phyloP scores from a whole-genome alignment of 441 rosid species.

The Eruca vesicaria region DNA sequence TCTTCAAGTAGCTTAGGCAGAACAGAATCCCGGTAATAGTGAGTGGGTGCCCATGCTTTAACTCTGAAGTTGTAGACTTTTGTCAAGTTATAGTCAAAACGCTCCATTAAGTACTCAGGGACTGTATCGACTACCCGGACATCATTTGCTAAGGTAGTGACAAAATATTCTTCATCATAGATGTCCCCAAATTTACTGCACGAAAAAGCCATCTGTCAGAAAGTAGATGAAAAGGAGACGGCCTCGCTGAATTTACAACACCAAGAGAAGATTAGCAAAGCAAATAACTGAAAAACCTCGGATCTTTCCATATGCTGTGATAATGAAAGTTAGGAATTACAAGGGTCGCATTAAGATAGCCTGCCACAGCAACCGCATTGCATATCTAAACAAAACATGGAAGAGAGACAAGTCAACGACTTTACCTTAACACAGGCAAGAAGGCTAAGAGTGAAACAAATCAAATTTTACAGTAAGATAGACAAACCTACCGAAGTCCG shows the following conservation, averaged over 20 bases:
- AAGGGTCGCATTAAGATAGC: constrained; percentile 96
- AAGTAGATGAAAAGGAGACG: not conserved
- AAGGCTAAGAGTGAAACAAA: not conserved
- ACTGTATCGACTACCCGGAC: constrained; percentile 78
- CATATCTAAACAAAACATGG: constrained; percentile 69
- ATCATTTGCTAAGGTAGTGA: constrained; percentile 68
- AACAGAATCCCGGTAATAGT: constrained; percentile 77
- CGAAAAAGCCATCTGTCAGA: constrained; percentile 15
- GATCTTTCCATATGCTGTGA: constrained; percentile 99
- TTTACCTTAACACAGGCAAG: not conserved
- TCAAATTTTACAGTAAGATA: constrained; percentile 10
- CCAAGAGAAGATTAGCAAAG: not conserved
- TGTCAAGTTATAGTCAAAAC: constrained; percentile 85
- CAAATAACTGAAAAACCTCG: constrained; percentile 52
- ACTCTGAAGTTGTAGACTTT: constrained; percentile 97
- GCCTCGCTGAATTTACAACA: not conserved
- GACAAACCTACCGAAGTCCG: constrained; percentile 75
- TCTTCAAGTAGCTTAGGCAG: constrained; percentile 96
- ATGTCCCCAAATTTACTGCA: constrained; percentile 88
- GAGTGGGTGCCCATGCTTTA: constrained; percentile 97
- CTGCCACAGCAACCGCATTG: constrained; percentile 99
- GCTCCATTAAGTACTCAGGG: constrained; percentile 93
- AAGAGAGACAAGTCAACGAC: constrained; percentile 25
- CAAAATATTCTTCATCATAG: constrained; percentile 84
- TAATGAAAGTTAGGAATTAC: constrained; percentile 91